phyloP scores from a whole-genome alignment of 805 yeast genomes.

The Candida hispaniensis region DNA sequence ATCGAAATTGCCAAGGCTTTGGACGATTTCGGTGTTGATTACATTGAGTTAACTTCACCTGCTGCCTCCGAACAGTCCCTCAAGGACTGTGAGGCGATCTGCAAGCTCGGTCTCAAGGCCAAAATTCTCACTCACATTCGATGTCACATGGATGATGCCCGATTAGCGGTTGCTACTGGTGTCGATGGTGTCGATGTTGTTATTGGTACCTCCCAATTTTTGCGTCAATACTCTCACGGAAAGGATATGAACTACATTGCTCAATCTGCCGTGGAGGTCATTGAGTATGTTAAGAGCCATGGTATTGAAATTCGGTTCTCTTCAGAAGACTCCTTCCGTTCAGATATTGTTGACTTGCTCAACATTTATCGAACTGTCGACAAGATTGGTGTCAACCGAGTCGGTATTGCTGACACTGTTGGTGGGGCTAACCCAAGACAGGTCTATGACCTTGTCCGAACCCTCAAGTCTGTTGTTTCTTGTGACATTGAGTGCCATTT shows the following conservation, averaged over 20 bases:
- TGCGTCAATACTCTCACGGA: constrained; percentile 93
- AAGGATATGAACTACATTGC: constrained; percentile 98
- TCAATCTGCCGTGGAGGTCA: constrained; percentile 89
- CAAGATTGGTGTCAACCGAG: constrained; percentile 95
- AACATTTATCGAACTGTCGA: constrained; percentile 95
- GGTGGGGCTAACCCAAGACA: constrained; percentile 99
- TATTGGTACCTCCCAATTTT: constrained; percentile 91
- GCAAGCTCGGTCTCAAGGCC: constrained; percentile 92
- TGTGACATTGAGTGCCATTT: constrained; percentile 98
- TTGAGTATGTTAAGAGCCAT: constrained; percentile 92
- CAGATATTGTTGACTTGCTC: constrained; percentile 87
- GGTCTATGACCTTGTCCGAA: constrained; percentile 91
- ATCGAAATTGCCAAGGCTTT: constrained; percentile 94
- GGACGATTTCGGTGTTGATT: constrained; percentile 96
- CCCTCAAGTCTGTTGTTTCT: constrained; percentile 83
- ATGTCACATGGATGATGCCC: constrained; percentile 98
- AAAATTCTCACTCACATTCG: constrained; percentile 93
- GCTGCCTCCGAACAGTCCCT: constrained; percentile 94
- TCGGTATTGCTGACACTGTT: constrained; percentile 98
- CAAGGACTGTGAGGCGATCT: constrained; percentile 92
- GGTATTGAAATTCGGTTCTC: constrained; percentile 95
- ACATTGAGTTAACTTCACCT: constrained; percentile 94
- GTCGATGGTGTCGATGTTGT: constrained; percentile 99
- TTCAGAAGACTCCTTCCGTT: constrained; percentile 94
- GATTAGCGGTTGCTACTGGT: constrained; percentile 94